Base-by-base conservation (phyloP, 108 stramenopile species). In the Nitzschia putrida region DNA sequence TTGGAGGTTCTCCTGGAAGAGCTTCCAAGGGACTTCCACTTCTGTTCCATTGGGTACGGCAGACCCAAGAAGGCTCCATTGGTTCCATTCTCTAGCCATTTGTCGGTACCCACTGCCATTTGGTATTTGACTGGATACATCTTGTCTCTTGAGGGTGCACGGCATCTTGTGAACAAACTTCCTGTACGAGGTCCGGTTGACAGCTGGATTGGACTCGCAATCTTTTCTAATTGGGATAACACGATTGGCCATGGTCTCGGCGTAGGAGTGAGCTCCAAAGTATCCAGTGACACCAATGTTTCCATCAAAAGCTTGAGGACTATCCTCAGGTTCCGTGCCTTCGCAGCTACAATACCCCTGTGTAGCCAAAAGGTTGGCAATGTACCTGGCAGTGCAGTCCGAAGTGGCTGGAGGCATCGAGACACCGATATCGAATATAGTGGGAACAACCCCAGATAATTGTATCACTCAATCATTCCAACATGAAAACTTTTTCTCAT, bases 51-150 rank as follows among this genome's bases (percentile, higher is more conserved):
- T 7, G 92, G 92, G 13, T 93, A 93, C 72, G 79, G 86, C 57
- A 85, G 85, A 24, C 92, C 92, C 25, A 90, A 83, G 58, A 77
- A 77, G 21, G 92, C 92, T 18, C 92, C 92, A 22, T 82, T 93
- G 6, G 66, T 91, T n/a, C 80, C 86, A 13, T 90, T 73, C 70
- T 86, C 80, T 20, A 49, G 72, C 22, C 76, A 85, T 29, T 26
- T 90, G 41, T 81, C 86, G 11, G 86, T 93, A 53, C 92, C 92
- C 13, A 85, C 89, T 2, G 80, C 76, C 61, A 59, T 89, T n/a
- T 93, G 86, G 85, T 93, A 93, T 64, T 75, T 93, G 47, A 93
- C 92, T 3, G 92, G 92, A 6, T 93, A 93, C 64, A 69, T 91
- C 37, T 24, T 93, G 22, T 87, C 86, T 26, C 47, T 82, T 21